Conservation (phyloP, 768 basidiomycete genomes). For the Hypholoma fasciculare region DNA sequence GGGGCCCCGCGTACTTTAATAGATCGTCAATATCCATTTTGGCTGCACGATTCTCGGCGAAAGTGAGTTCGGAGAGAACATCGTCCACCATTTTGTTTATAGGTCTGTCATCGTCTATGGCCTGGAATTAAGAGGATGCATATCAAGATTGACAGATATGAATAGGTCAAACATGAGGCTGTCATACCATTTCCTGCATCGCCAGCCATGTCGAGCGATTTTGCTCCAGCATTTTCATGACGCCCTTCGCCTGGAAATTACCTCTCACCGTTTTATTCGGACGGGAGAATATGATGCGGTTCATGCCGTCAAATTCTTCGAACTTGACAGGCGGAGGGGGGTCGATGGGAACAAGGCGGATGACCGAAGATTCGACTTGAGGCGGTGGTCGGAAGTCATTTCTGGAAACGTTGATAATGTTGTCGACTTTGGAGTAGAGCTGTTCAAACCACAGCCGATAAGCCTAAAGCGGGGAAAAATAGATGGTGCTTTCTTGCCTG, state of each 20-base stretch:
- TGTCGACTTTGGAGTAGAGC: constrained; percentile 94
- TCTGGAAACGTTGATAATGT: constrained; percentile 94
- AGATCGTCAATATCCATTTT: constrained; percentile 96
- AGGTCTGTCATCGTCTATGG: constrained; percentile 65
- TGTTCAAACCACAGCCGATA: constrained; percentile 14
- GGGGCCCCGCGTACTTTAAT: constrained; percentile 60
- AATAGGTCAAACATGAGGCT: background rate
- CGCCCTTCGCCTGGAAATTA: constrained; percentile 92
- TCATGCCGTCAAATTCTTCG: constrained; percentile 96
- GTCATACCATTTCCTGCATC: constrained; percentile 61
- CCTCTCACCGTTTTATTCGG: constrained; percentile 90
- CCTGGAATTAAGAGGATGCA: constrained; percentile 35
- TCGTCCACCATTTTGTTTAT: constrained; percentile 74
- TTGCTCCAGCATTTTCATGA: constrained; percentile 90
- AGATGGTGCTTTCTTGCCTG: constrained; percentile 43
- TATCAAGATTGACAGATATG: constrained; percentile 1
- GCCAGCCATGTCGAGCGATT: constrained; percentile 95
- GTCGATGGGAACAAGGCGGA: constrained; percentile 88
- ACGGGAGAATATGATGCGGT: constrained; percentile 85
- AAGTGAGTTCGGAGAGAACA: constrained; percentile 70
- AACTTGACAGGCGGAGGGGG: constrained; percentile 96
- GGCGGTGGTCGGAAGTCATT: constrained; percentile 98
- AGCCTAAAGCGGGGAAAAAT: background rate
- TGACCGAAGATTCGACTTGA: constrained; percentile 89
- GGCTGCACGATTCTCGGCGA: constrained; percentile 76